Evolutionary conservation across 1,284 basidiomycete genomes (phyloP), one percentile per base, ranked within the genome.

Genomic region (Sporisorium scitamineum): DNA sequence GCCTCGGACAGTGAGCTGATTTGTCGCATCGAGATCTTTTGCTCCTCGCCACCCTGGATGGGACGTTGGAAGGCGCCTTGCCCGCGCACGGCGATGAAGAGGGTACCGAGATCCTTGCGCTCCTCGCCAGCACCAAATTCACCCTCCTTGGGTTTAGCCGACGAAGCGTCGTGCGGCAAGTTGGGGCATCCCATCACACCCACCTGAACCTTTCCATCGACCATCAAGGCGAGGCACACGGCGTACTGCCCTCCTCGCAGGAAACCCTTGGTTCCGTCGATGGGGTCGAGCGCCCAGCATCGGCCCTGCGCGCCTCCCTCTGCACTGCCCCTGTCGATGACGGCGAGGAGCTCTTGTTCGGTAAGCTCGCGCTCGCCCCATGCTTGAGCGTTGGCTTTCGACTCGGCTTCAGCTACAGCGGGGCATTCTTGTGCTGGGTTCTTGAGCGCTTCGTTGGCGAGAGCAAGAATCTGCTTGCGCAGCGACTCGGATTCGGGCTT

Each of bases 131-230:
- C 60, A n/a, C 79, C 77, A 39, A 80, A 78, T 55, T 84, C 81
- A 41, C 83, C 82, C 42, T 85, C 82, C 59, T 78, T 74, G 14
- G 82, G 82, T 55, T 83, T 84, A 16, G 67, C 69, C 22, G 79
- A 71, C 0, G 54, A 55, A 39, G 91, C 92, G 54, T 87, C 85
- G 50, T 84, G 78, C 5, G 87, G 86, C 26, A 99, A 88, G 86
- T 99, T 99, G 0, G 95, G 96, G 86, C 95, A 98, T 5, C 95
- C 96, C 83, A 98, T 94, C 22, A 97, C 91, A 22, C 95, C 95
- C 4, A 85, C 69, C 53, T 80, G 72, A 16, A 96, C 94, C 64
- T 91, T 85, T 0, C 93, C 90, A 79, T 98, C 91, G 61, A 94
- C 89, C 80, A 99, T 90, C 67, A 99, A 89, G 0, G 94, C 93